Conservation (phyloP, 495 filamentous ascomycete genomes). For the Filosporella fistucella region DNA sequence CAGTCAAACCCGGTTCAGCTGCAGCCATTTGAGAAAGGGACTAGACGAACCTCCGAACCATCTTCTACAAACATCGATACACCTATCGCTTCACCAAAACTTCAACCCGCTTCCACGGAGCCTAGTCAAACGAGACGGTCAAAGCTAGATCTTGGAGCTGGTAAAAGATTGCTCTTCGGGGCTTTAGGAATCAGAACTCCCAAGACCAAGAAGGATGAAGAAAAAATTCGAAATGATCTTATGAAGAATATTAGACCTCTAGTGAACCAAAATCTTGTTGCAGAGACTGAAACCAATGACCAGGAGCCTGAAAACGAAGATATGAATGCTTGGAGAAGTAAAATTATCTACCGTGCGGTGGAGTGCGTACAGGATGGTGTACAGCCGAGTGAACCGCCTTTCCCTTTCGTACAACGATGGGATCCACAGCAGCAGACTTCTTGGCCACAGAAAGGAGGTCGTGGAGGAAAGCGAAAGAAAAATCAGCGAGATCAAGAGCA, state of each 20-base stretch:
- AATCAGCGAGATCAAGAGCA: constrained; percentile 27
- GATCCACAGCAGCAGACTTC: constrained; percentile 61
- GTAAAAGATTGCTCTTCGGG: constrained; percentile 64
- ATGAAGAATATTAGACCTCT: constrained; percentile 33
- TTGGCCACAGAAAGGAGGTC: constrained; percentile 29
- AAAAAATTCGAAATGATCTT: constrained; percentile 54
- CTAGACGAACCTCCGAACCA: too few relatives aligned
- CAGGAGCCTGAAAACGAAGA: constrained; percentile 20
- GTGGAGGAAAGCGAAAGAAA: constrained; percentile 40
- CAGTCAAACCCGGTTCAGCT: too few relatives aligned
- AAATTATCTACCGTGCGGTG: constrained; percentile 66
- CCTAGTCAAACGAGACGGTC: constrained; percentile 32
- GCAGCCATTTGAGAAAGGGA: too few relatives aligned
- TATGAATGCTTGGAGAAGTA: constrained; percentile 61
- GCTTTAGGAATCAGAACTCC: constrained; percentile 67
- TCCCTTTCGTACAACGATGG: constrained; percentile 89
- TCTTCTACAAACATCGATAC: too few relatives aligned
- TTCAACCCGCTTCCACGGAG: constrained; percentile 4
- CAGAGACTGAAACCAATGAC: neutral
- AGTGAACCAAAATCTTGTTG: constrained; percentile 17
- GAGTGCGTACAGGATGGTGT: constrained; percentile 79
- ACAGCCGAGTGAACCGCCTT: constrained; percentile 72
- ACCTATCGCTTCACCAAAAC: neutral
- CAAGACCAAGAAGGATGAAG: constrained; percentile 62
- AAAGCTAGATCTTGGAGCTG: constrained; percentile 59